Conservation (phyloP, 176 grass and related monocot genomes). For the Aegilops umbellulata region DNA sequence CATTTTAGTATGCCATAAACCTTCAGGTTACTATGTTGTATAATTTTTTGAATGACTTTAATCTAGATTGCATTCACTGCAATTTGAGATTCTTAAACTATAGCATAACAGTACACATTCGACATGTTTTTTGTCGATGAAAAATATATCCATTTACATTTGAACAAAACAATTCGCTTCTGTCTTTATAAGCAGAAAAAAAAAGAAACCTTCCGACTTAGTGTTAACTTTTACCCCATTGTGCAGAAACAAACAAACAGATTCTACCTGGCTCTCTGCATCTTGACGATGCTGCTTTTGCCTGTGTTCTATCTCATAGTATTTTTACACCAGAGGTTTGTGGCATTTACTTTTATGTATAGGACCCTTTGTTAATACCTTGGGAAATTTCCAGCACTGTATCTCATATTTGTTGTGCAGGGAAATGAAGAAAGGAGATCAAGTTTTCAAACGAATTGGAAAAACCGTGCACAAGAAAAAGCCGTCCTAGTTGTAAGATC, state of each 20-base stretch:
- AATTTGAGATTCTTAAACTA: conserved; percentile 6
- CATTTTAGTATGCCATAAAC: neutral
- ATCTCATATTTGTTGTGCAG: conserved; percentile 45
- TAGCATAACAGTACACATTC: neutral
- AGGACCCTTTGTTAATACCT: conserved; percentile 5
- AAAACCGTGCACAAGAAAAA: conserved; percentile 73
- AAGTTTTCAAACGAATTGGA: conserved; percentile 71
- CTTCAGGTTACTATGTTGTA: neutral
- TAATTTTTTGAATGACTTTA: neutral
- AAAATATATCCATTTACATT: neutral
- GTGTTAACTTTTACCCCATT: conserved; percentile 20
- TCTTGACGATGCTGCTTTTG: conserved; percentile 77
- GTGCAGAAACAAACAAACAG: conserved; percentile 81
- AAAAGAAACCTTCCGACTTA: neutral
- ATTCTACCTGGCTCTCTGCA: conserved; percentile 69
- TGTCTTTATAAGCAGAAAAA: neutral
- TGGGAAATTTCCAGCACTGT: neutral
- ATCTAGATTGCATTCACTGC: neutral
- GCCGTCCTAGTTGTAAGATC: conserved; percentile 52
- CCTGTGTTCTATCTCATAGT: conserved; percentile 90
- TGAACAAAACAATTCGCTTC: neutral
- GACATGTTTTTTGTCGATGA: neutral
- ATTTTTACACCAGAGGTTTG: conserved; percentile 90
- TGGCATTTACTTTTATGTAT: conserved; percentile 19
- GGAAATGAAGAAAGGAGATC: conserved; percentile 65